Conservation (phyloP, 2,329 filamentous ascomycete species). For the Beauveria brongniartii region DNA sequence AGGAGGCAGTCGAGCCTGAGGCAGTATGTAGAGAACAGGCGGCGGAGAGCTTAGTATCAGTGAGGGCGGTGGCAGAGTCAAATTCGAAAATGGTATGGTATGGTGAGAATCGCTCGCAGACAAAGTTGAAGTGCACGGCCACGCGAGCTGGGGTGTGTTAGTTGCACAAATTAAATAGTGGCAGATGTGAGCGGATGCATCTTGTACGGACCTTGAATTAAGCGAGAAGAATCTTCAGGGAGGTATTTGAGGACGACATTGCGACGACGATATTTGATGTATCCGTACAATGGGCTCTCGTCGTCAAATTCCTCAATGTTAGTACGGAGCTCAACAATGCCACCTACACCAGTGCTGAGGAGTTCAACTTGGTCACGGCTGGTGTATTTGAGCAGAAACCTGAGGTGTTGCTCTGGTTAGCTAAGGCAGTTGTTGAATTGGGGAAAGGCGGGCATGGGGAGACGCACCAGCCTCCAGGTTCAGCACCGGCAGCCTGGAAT, state of each 20-base stretch:
- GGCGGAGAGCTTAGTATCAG: conserved; percentile 78
- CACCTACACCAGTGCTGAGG: conserved; percentile 67
- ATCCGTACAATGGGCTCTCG: conserved; percentile 81
- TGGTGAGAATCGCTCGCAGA: conserved; percentile 68
- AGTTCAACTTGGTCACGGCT: conserved; percentile 83
- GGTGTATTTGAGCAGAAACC: conserved; percentile 90
- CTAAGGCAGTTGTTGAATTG: neutral
- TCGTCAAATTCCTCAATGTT: conserved; percentile 74
- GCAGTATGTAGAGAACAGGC: conserved; percentile 86
- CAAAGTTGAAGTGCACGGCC: conserved; percentile 60
- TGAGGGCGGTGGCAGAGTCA: conserved; percentile 65
- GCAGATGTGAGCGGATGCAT: neutral
- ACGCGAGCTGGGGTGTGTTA: conserved; percentile 58
- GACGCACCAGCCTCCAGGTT: conserved; percentile 88
- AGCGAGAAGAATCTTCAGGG: conserved; percentile 79
- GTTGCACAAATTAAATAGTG: neutral
- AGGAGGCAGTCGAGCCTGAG: conserved; percentile 77
- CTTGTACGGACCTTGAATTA: conserved; percentile 70
- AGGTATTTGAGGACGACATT: conserved; percentile 91
- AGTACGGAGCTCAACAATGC: conserved; percentile 75
- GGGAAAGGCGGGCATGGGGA: neutral
- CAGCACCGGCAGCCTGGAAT: conserved; percentile 68
- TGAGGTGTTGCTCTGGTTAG: conserved; percentile 30
- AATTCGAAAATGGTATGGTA: conserved; percentile 83
- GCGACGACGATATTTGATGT: conserved; percentile 79